These are phyloP conservation scores for Penicillium steckii DNA, from an alignment of 495 filamentous ascomycete genomes.

Conservation along the genomic window DNA sequence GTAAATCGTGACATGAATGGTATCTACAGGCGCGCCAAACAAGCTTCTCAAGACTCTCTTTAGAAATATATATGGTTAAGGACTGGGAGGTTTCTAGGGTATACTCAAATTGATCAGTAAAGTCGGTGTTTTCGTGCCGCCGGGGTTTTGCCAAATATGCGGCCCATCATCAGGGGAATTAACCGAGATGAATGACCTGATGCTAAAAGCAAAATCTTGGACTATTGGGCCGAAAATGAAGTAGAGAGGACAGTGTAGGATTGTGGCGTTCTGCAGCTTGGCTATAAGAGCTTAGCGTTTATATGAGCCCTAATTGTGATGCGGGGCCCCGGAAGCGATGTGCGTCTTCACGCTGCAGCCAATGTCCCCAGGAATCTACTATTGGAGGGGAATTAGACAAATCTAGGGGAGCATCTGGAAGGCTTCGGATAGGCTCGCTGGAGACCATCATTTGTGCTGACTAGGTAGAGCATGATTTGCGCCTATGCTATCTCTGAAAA, in stretches of 20 bases:
- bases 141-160: slow-evolving; percentile 10
- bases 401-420: no score
- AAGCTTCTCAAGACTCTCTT: neutral
- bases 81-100: neutral
- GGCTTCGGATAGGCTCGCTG: no score
- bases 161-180: neutral
- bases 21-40: no score
- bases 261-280: neutral
- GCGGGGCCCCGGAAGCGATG: neutral
- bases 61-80: neutral
- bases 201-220: neutral
- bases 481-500: neutral
- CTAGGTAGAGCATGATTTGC: neutral
- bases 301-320: neutral
- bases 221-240: neutral
- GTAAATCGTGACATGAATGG: no score
- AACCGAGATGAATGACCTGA: neutral
- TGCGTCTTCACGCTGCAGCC: no score
- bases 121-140: neutral
- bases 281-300: neutral
- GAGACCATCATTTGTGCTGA: no score
- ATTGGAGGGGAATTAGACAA: no score
- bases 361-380: no score
- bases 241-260: neutral
- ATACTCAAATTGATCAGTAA: neutral